Evolutionary conservation across 768 basidiomycete species (phyloP).

Genomic region (Chalciporus sphaerocephalus): DNA sequence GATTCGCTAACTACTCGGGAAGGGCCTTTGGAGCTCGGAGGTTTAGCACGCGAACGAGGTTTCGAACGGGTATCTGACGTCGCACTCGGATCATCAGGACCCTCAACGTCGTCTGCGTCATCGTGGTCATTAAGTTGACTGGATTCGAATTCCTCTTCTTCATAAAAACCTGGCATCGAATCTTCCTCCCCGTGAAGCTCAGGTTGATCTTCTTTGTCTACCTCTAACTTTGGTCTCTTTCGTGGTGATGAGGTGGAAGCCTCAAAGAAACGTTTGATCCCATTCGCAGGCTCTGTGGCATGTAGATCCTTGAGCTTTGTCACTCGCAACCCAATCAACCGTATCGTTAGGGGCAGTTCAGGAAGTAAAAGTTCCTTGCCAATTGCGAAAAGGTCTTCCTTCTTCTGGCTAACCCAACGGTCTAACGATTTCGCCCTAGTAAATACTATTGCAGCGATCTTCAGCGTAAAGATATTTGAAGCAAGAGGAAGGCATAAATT

Average conservation of each 20-base stretch:
- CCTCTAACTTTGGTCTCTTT: constrained; percentile 39
- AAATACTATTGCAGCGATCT: constrained; percentile 44
- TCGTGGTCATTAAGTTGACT: constrained; percentile 7
- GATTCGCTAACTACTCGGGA: constrained; percentile 11
- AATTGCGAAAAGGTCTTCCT: constrained; percentile 71
- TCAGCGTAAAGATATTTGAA: constrained; percentile 4
- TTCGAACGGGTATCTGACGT: constrained; percentile 9
- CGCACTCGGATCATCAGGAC: constrained; percentile 4
- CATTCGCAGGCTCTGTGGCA: constrained; percentile 38
- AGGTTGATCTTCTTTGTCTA: constrained; percentile 6
- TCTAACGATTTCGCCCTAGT: constrained; percentile 80
- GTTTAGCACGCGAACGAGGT: constrained; percentile 6
- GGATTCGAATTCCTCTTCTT: constrained; percentile 37
- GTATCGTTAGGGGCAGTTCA: constrained; percentile 73
- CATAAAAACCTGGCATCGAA: constrained; percentile 52
- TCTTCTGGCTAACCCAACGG: constrained; percentile 67
- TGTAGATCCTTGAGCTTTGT: constrained; percentile 86
- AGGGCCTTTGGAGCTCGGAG: background rate
- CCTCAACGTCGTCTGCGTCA: constrained; percentile 8
- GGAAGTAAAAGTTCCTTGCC: constrained; percentile 79
- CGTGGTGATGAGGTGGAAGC: constrained; percentile 31
- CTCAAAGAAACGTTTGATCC: constrained; percentile 75
- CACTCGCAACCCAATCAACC: constrained; percentile 84
- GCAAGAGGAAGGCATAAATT: constrained; percentile 1
- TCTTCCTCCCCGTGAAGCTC: constrained; percentile 29